A percentile compares a stretch with the other conserved stretches of the same genome.
Evolutionary conservation across 176 grass and related monocot species (phyloP).

Genomic region (Miscanthus lutarioriparius): DNA sequence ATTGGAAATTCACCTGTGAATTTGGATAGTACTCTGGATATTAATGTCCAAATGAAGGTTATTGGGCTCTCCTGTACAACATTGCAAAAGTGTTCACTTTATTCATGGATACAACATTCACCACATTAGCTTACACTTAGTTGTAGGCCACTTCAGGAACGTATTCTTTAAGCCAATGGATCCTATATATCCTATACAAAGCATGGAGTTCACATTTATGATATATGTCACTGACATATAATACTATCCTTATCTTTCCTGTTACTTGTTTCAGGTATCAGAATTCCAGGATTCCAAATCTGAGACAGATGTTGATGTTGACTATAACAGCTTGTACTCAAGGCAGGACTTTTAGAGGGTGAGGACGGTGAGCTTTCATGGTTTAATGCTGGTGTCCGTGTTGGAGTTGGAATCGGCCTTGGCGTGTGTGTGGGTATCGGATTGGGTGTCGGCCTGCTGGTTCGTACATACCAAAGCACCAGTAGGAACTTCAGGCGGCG

Average conservation of each 20-base stretch:
- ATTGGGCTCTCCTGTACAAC: neutral
- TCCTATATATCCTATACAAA: slow-evolving; percentile 2
- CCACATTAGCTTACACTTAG: neutral
- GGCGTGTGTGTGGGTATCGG: slow-evolving; percentile 90
- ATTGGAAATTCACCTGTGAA: neutral
- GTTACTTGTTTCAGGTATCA: slow-evolving; percentile 56
- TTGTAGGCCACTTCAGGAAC: neutral
- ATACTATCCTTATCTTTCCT: slow-evolving; percentile 17
- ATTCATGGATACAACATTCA: slow-evolving; percentile 12
- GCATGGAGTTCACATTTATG: neutral
- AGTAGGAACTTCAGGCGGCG: slow-evolving; percentile 66
- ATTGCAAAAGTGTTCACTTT: neutral
- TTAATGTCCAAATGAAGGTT: neutral
- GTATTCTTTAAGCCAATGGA: neutral
- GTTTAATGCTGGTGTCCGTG: slow-evolving; percentile 92
- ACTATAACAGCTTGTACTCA: slow-evolving; percentile 62
- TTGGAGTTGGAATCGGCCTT: slow-evolving; percentile 88
- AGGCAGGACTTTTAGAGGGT: slow-evolving; percentile 69
- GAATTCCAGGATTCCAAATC: slow-evolving; percentile 51
- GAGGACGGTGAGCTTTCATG: slow-evolving; percentile 92
- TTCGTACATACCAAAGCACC: slow-evolving; percentile 83
- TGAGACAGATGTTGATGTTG: slow-evolving; percentile 55
- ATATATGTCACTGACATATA: neutral
- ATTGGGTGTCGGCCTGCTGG: slow-evolving; percentile 75
- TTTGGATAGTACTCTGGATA: neutral